Evolutionary conservation across 2,329 filamentous ascomycete species (phyloP).

Genomic region (Didymella pinodella): DNA sequence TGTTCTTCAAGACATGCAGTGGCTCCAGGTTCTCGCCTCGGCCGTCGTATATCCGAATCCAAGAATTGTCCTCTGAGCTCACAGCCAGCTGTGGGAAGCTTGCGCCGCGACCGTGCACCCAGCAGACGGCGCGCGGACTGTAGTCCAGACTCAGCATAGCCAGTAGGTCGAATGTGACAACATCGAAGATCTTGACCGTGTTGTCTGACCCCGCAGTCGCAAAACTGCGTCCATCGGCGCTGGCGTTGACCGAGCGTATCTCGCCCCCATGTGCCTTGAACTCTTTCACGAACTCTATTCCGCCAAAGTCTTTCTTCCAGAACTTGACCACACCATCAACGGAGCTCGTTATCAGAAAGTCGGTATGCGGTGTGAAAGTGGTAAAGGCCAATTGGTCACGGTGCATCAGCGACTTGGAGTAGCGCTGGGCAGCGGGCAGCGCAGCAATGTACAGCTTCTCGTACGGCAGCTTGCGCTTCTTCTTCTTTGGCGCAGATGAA

Average conservation of each 20-base stretch:
- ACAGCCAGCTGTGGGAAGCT: constrained; percentile 86
- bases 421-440: constrained; percentile 77
- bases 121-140: constrained; percentile 81
- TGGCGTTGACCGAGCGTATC: constrained; percentile 83
- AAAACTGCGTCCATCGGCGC: constrained; percentile 90
- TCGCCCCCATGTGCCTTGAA: constrained; percentile 90
- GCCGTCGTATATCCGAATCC: constrained; percentile 87
- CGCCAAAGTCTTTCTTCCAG: constrained; percentile 93
- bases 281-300: constrained; percentile 98
- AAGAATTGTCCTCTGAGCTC: constrained; percentile 74
- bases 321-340: constrained; percentile 98
- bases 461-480: constrained; percentile 87
- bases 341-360: constrained; percentile 94
- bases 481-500: constrained; percentile 82
- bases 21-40: constrained; percentile 80
- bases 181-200: constrained; percentile 79
- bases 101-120: constrained; percentile 86
- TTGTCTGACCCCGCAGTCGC: constrained; percentile 84
- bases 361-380: constrained; percentile 87
- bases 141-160: constrained; percentile 78
- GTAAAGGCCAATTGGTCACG: constrained; percentile 91
- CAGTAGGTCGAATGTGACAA: constrained; percentile 75
- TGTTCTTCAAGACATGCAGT: constrained; percentile 75
- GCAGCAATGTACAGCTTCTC: constrained; percentile 95
- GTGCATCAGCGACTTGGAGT: constrained; percentile 98